Base-by-base conservation (phyloP, 768 basidiomycete genomes). In the Suillus alpinus region DNA sequence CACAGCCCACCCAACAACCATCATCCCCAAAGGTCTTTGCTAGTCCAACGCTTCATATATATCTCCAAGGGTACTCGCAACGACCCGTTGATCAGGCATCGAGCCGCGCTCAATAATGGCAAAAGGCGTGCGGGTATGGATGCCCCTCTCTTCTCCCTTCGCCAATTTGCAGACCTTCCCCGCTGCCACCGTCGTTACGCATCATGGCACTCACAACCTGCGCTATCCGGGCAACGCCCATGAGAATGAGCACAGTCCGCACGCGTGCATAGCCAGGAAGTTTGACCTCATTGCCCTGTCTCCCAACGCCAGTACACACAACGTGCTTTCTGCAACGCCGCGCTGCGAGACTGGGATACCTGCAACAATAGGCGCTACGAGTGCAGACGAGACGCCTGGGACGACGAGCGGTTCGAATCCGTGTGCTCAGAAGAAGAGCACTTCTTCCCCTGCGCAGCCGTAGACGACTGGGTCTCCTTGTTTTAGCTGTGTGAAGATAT, bases 401-500 rank as follows among this genome's bases (percentile, higher is more conserved):
- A n/a, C n/a, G n/a, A n/a, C n/a, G n/a, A 92, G 76, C 4, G 89
- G 85, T 64, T 94, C 89, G 72, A 89, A 91, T 1, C 94, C 95
- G 51, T 87, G 87, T 52, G 85, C 75, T 13, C 95, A 86, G 83
- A 98, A 96, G 76, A 90, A 94, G 23, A 96, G 81, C 1, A 98
- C 86, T 75, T 99, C 97, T 71, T 98, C 96, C 34, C 95, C 95
- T 0, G 90, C 90, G 26, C 97, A 87, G 3, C 93, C 97, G 70
- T 97, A 99, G 0, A 99, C 86, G 16, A 90, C 88, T 12, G 97
- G 97, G 71, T 99, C 97, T 13, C 97, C 97, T 80, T 98, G 97
- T 77, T 99, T 98, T n/a, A 99, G 81, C 91, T 94, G 55, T 23
- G 46, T 29, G 47, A 39, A 9, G 7, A 40, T 44, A 56, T 13